Base-by-base conservation (phyloP, 2,329 filamentous ascomycete genomes). In the Colletotrichum truncatum region DNA sequence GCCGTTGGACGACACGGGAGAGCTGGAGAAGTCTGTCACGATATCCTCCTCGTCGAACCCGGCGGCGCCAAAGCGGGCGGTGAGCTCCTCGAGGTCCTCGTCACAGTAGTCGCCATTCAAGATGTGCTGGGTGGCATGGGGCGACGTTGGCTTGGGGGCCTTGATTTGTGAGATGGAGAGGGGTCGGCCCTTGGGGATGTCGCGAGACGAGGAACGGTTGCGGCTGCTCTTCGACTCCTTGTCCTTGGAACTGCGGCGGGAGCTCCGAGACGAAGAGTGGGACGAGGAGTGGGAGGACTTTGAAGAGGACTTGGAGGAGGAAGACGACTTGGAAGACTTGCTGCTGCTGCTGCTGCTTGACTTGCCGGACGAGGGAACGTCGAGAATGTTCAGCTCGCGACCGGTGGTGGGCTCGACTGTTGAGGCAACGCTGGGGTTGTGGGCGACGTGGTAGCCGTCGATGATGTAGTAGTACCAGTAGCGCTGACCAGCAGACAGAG, bases 391-490 rank as follows among this genome's bases (percentile, higher is more conserved):
- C 74, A 99, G 88, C 81, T 94, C 93, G 80, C 96, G 95, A 83
- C 94, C 93, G 62, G 96, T 98, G 79, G 94, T 98, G 77, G 95
- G 94, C 86, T 99, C 96, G 71, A 92, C 91, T 76, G 93, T 97
- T 77, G 91, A 95, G 75, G 92, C 85, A 78, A 94, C 91, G 79
- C 92, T 93, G 72, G 95, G 94, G 84, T 98, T 96, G 87, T 98
- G 95, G 68, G 94, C 94, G 79, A 97, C 91, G 81, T 98, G 94
- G 89, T 98, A 98, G 73, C 96, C 96, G 80, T 99, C 96, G 80
- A 98, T 96, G 89, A 98, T 98, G 87, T 98, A 99, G 89, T 99
- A 99, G 90, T 98, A 99, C 96, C 96, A 99, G 89, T 98, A 98
- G 78, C 95, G 91, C 78, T 93, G 90, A 78, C 95, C 94, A 73